These are phyloP conservation scores for Diaporthe sp. DNA, from an alignment of 2,329 filamentous ascomycete species.

Conservation along the genomic window DNA sequence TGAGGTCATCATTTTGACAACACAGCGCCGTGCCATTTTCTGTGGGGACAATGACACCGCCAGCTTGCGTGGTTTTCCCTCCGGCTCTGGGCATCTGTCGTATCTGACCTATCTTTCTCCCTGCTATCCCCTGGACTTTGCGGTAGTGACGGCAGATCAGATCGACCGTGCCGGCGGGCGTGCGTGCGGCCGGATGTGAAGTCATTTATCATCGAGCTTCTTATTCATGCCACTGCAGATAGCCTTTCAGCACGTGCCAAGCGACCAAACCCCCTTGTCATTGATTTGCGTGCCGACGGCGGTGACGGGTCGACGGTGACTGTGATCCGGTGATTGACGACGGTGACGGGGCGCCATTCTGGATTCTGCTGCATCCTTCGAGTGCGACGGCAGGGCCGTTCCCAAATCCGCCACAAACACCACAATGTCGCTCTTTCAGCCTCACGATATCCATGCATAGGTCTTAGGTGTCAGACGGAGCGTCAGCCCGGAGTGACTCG, in stretches of 20 bases:
- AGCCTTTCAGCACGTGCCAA: slow-evolving; percentile 21
- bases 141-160: slow-evolving; percentile 1
- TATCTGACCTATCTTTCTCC: background rate
- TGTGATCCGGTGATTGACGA: background rate
- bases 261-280: background rate
- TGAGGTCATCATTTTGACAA: slow-evolving; percentile 30
- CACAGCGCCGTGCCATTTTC: slow-evolving; percentile 1
- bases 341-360: background rate
- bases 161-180: background rate
- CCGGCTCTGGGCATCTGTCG: background rate
- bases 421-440: background rate
- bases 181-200: background rate
- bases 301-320: background rate
- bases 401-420: background rate
- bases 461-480: background rate
- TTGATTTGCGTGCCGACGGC: slow-evolving; percentile 12
- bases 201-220: background rate
- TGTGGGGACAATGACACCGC: slow-evolving; percentile 15
- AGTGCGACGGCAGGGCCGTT: background rate
- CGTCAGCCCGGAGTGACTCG: background rate
- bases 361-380: slow-evolving; percentile 4
- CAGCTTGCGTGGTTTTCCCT: slow-evolving; percentile 14
- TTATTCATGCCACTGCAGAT: background rate
- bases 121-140: background rate
- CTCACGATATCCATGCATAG: background rate